phyloP scores from a whole-genome alignment of 1,139 yeast genomes.

The Nakaseomyces glabratus region DNA sequence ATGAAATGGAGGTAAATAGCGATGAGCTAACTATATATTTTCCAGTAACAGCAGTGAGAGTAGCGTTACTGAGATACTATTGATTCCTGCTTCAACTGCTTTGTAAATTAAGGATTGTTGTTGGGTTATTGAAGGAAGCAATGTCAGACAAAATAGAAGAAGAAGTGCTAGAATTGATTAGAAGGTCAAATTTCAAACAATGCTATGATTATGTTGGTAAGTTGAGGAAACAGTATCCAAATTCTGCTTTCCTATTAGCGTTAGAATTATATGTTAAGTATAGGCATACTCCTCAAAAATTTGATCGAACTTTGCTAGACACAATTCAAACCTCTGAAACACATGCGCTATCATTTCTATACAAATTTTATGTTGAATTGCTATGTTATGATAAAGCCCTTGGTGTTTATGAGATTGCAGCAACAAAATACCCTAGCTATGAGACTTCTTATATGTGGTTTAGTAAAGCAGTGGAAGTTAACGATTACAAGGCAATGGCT shows the following conservation, averaged over 20 bases:
- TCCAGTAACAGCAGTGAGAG: too few relatives aligned
- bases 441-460: conserved; percentile 26
- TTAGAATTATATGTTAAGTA: conserved; percentile 25
- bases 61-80: too few relatives aligned
- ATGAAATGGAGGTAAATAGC: too few relatives aligned
- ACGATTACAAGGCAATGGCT: conserved; percentile 22
- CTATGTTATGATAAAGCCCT: conserved; percentile 22
- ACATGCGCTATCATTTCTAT: conserved; percentile 22
- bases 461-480: conserved; percentile 20
- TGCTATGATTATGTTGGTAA: conserved; percentile 20
- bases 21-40: too few relatives aligned
- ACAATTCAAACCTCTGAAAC: conserved; percentile 17
- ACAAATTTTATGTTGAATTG: conserved; percentile 23
- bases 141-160: conserved; percentile 14
- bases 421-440: conserved; percentile 23
- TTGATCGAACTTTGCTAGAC: conserved; percentile 16
- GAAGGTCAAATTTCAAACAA: conserved; percentile 23
- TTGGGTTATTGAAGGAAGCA: too few relatives aligned
- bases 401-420: conserved; percentile 23
- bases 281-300: conserved; percentile 25
- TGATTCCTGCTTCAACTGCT: too few relatives aligned
- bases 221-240: conserved; percentile 21
- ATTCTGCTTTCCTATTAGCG: conserved; percentile 19
- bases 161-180: conserved; percentile 21
- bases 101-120: too few relatives aligned